Evolutionary conservation across 2,329 filamentous ascomycete genomes (phyloP).

Genomic region (Stagonosporopsis tanaceti): DNA sequence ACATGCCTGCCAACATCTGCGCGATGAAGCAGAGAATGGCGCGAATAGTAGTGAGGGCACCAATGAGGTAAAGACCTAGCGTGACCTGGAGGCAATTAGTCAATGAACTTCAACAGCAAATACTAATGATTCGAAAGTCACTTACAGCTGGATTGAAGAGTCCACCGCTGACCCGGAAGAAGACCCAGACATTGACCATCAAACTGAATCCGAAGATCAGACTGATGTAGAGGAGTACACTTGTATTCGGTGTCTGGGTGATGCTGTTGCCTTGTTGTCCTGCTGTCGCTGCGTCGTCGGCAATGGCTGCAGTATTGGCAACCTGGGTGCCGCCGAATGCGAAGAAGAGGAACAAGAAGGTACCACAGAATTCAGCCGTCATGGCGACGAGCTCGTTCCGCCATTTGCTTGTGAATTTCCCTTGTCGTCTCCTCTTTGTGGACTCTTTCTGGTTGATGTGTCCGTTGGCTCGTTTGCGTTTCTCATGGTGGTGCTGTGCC

Average conservation of each 20-base stretch:
- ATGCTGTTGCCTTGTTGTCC: slow-evolving; percentile 35
- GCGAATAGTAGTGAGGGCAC: slow-evolving; percentile 34
- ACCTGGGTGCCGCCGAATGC: slow-evolving; percentile 51
- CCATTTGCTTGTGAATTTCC: slow-evolving; percentile 30
- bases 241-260: slow-evolving; percentile 44
- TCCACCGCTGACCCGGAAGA: slow-evolving; percentile 50
- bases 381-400: slow-evolving; percentile 48
- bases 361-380: slow-evolving; percentile 49
- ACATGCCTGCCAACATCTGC: slow-evolving; percentile 49
- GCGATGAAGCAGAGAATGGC: slow-evolving; percentile 44
- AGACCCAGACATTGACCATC: slow-evolving; percentile 53
- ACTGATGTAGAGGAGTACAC: slow-evolving; percentile 48
- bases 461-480: slow-evolving; percentile 15
- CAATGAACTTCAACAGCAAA: neutral
- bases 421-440: slow-evolving; percentile 4
- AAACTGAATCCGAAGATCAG: slow-evolving; percentile 50
- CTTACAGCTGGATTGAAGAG: slow-evolving; percentile 53
- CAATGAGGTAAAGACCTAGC: slow-evolving; percentile 48
- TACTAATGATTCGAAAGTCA: neutral
- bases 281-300: slow-evolving; percentile 29
- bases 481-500: slow-evolving; percentile 9
- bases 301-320: slow-evolving; percentile 43
- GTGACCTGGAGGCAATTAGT: slow-evolving; percentile 39
- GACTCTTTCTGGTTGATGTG: slow-evolving; percentile 12
- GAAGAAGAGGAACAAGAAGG: slow-evolving; percentile 53